phyloP scores from a whole-genome alignment of 2,329 filamentous ascomycete species.

The Xylariales sp. region DNA sequence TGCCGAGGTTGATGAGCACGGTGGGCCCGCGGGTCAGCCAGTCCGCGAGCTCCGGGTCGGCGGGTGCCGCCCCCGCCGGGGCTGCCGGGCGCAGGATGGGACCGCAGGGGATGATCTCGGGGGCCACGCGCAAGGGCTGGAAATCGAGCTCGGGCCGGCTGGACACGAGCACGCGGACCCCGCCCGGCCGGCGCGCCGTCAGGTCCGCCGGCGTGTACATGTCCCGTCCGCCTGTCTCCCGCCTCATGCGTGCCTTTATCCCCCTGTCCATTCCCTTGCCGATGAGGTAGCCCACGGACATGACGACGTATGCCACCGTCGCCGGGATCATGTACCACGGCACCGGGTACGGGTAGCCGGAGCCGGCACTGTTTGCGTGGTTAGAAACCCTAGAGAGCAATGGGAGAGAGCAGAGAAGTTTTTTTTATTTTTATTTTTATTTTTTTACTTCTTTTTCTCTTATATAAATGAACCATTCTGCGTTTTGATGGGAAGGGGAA shows the following conservation, averaged over 20 bases:
- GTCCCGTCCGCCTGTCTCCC: no score
- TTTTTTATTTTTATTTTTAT: no score
- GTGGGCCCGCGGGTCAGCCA: constrained; percentile 13
- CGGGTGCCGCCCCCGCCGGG: constrained; percentile 26
- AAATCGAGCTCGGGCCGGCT: constrained; percentile 13
- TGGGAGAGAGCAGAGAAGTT: no score
- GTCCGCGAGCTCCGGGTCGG: constrained; percentile 26
- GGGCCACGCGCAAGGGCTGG: constrained; percentile 7
- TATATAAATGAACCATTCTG: no score
- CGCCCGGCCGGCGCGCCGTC: no score
- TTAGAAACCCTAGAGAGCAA: no score
- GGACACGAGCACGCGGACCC: constrained; percentile 10
- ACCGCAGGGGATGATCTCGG: constrained; percentile 11
- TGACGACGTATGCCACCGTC: constrained; percentile 19
- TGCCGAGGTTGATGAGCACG: constrained; percentile 19
- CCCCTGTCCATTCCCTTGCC: no score
- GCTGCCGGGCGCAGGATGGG: constrained; percentile 38
- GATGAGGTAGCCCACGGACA: constrained; percentile 12
- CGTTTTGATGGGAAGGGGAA: no score
- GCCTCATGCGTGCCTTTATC: no score
- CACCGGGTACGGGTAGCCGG: constrained; percentile 3
- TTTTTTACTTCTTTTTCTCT: no score
- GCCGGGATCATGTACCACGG: constrained; percentile 7
- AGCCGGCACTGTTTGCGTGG: no score
- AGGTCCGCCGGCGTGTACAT: no score